These are phyloP conservation scores for Phanerochaete carnosa DNA, from an alignment of 768 basidiomycete genomes.

Conservation along the genomic window DNA sequence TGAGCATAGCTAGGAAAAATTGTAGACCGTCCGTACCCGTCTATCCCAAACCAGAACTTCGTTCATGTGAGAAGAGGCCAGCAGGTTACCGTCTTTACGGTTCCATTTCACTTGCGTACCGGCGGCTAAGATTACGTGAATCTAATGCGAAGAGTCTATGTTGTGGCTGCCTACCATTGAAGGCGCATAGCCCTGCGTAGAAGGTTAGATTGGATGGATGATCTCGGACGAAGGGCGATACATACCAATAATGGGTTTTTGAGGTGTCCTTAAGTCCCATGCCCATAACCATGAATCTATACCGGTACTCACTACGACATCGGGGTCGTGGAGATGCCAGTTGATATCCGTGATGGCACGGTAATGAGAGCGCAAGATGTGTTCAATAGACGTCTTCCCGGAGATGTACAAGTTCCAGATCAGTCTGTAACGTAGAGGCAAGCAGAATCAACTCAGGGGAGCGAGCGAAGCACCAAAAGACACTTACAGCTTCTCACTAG, in stretches of 20 bases:
- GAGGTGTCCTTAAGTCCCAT: constrained; percentile 72
- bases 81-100: constrained; percentile 74
- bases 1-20: not conserved
- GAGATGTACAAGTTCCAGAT: constrained; percentile 89
- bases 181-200: constrained; percentile 48
- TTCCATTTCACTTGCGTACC: constrained; percentile 99
- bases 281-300: constrained; percentile 94
- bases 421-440: constrained; percentile 36
- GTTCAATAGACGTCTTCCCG: constrained; percentile 78
- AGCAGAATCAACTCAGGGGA: not conserved
- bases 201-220: not conserved
- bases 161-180: constrained; percentile 43
- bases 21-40: constrained; percentile 49
- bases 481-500: constrained; percentile 80
- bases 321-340: constrained; percentile 86
- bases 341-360: constrained; percentile 98
- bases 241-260: constrained; percentile 66
- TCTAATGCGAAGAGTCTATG: not conserved
- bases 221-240: not conserved
- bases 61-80: constrained; percentile 88
- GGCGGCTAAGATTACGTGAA: constrained; percentile 43
- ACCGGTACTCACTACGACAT: constrained; percentile 84
- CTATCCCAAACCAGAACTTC: constrained; percentile 94
- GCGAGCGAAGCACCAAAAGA: not conserved
- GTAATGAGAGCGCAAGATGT: constrained; percentile 85